These are phyloP conservation scores for Rasamsonia emersonii DNA, from an alignment of 2,329 filamentous ascomycete genomes.

Conservation along the genomic window DNA sequence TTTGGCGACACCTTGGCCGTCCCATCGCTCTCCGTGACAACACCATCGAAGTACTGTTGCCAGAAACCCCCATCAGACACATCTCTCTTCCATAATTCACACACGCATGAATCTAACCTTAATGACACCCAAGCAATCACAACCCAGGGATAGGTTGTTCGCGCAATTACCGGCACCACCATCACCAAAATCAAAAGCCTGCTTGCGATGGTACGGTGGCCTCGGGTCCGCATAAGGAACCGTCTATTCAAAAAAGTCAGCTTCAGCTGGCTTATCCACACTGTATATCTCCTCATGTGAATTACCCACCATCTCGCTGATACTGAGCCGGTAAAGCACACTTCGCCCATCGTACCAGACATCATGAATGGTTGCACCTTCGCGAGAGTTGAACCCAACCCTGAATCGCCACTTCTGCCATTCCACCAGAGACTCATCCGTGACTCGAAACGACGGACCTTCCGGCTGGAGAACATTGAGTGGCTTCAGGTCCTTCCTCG, in stretches of 20 bases:
- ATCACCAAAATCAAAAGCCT: slow-evolving; percentile 63
- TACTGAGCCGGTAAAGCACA: slow-evolving; percentile 57
- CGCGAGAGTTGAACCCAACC: slow-evolving; percentile 53
- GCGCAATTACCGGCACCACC: slow-evolving; percentile 58
- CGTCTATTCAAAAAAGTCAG: slow-evolving; percentile 5
- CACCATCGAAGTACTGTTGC: slow-evolving; percentile 49
- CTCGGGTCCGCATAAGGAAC: slow-evolving; percentile 53
- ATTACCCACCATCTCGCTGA: slow-evolving; percentile 55
- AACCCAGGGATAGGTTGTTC: slow-evolving; percentile 61
- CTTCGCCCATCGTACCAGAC: slow-evolving; percentile 55
- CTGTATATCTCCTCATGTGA: slow-evolving; percentile 34
- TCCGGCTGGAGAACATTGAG: slow-evolving; percentile 57
- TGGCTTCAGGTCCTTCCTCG: slow-evolving; percentile 52
- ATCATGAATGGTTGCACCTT: slow-evolving; percentile 61
- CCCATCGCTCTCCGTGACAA: slow-evolving; percentile 53
- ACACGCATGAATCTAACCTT: too few species aligned
- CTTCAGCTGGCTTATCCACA: neutral
- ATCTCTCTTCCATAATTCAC: too few species aligned
- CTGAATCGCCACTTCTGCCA: slow-evolving; percentile 62
- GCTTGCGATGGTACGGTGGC: slow-evolving; percentile 60
- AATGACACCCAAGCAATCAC: slow-evolving; percentile 62
- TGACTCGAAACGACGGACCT: slow-evolving; percentile 51
- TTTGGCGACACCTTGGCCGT: slow-evolving; percentile 54
- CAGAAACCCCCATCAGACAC: too few species aligned
- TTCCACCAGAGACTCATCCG: slow-evolving; percentile 48